phyloP scores from a whole-genome alignment of 768 basidiomycete genomes.

The Lactarius pseudohatsudake region DNA sequence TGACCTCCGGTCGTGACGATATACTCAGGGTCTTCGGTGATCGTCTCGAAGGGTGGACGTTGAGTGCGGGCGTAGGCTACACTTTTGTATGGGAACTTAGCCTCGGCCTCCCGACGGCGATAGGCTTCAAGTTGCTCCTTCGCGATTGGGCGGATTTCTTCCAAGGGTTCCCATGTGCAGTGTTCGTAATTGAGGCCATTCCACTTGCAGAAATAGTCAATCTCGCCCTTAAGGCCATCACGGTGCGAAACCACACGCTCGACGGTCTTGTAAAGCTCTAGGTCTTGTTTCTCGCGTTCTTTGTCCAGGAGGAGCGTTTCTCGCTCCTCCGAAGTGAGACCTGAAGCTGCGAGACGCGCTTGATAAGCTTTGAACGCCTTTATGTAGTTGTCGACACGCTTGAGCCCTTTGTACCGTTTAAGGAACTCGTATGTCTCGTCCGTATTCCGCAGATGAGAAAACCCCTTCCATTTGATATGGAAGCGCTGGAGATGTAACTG shows the following conservation, averaged over 20 bases:
- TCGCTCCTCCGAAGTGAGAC: conserved; percentile 79
- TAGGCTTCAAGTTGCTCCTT: conserved; percentile 79
- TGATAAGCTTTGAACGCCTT: conserved; percentile 81
- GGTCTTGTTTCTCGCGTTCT: conserved; percentile 88
- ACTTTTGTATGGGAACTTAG: conserved; percentile 86
- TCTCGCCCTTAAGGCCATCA: conserved; percentile 53
- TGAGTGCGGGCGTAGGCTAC: conserved; percentile 58
- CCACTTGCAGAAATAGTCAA: conserved; percentile 98
- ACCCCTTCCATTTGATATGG: conserved; percentile 99
- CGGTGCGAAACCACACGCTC: conserved; percentile 87
- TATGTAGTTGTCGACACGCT: conserved; percentile 99
- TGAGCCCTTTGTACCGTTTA: conserved; percentile 92
- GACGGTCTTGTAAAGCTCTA: conserved; percentile 87
- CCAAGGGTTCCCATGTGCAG: conserved; percentile 90
- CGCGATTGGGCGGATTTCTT: conserved; percentile 76
- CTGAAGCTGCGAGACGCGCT: conserved; percentile 58
- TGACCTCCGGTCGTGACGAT: conserved; percentile 73
- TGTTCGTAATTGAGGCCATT: conserved; percentile 88
- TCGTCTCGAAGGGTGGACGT: conserved; percentile 80
- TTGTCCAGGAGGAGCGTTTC: conserved; percentile 88
- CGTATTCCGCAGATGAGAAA: conserved; percentile 98
- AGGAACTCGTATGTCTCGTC: conserved; percentile 97
- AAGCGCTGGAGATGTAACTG: conserved; percentile 63
- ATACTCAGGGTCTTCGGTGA: conserved; percentile 86
- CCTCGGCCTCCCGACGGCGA: conserved; percentile 70